Evolutionary conservation across 371 early-diverging fungal species (phyloP), one percentile per base, ranked within the genome.

Genomic region (Mucor saturninus): DNA sequence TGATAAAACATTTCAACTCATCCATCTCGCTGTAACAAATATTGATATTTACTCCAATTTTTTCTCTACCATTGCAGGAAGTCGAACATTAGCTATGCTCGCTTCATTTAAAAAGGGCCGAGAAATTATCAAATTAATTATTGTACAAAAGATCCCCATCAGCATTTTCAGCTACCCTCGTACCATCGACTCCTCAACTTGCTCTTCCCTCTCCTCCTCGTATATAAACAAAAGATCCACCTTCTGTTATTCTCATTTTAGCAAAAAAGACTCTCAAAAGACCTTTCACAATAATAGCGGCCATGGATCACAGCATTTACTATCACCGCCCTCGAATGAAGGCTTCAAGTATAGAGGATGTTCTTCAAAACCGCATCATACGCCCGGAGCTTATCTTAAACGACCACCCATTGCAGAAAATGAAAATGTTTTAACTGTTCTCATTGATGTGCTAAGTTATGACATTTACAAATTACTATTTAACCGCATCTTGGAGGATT

Each of bases 31-130:
- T 2, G 4, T 50, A 7, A 11, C 9, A 4, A 31, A 2, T 13
- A 13, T 30, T 30, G 30, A 50, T 30, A 11, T 30, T 0, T 15
- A 52, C 6, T 52, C 35, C 51, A 57, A 38, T 6, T 63, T 50
- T 37, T 63, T 63, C 35, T 38, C 64, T 2, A 63, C 64, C 28
- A 43, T 57, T 13, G 39, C 64, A 5, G 64, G 64, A 42, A 63
- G 64, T 21, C 40, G 48, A 21, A 63, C 57, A 8, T 31, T 63
- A 0, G 56, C 64, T 1, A 63, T 57, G 57, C 56, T 63, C 4
- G 64, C 64, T 6, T 57, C 52, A 0, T 63, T 63, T 5, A 11
- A 46, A 43, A 4, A 13, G 32, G 64, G 64, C 8, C 31, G 57
- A 37, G 50, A 35, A 0, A 35, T 63, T 3, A 40, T 63, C 14